Conservation (phyloP, 192 early-diverging fungal species). For the Backusella australiensis region DNA sequence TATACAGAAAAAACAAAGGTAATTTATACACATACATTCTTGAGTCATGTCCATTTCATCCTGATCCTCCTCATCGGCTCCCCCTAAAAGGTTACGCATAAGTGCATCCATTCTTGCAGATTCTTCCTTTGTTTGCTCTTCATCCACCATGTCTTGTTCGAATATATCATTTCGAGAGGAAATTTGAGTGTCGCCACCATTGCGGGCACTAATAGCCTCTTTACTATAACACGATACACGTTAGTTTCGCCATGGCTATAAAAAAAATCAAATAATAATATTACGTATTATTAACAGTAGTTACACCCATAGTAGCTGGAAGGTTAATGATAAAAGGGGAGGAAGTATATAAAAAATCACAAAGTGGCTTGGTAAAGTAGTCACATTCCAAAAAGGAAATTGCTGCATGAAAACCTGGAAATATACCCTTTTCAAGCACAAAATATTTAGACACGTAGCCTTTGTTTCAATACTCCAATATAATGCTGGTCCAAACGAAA, state of each 20-base stretch:
- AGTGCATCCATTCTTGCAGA: conserved; percentile 12
- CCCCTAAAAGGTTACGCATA: conserved; percentile 17
- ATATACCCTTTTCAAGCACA: not conserved
- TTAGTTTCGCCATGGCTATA: not conserved
- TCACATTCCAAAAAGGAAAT: not conserved
- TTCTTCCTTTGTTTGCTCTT: not conserved
- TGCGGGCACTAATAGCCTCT: not conserved
- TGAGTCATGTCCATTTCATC: not conserved
- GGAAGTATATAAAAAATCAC: not conserved
- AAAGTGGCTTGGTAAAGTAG: not conserved
- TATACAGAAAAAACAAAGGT: not conserved
- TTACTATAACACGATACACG: not conserved
- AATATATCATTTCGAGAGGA: conserved; percentile 7
- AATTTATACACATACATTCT: not conserved
- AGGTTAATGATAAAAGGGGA: not conserved
- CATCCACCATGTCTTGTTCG: not conserved
- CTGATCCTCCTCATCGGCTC: not conserved
- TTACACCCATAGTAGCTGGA: not conserved
- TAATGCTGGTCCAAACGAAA: not conserved
- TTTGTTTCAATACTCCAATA: not conserved
- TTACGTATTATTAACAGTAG: not conserved
- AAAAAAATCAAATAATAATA: not conserved
- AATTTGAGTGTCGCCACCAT: not conserved
- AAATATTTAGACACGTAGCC: not conserved
- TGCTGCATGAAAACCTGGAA: not conserved